Evolutionary conservation across 2,329 filamentous ascomycete species (phyloP).

Genomic region (Diaporthe aspalathi): DNA sequence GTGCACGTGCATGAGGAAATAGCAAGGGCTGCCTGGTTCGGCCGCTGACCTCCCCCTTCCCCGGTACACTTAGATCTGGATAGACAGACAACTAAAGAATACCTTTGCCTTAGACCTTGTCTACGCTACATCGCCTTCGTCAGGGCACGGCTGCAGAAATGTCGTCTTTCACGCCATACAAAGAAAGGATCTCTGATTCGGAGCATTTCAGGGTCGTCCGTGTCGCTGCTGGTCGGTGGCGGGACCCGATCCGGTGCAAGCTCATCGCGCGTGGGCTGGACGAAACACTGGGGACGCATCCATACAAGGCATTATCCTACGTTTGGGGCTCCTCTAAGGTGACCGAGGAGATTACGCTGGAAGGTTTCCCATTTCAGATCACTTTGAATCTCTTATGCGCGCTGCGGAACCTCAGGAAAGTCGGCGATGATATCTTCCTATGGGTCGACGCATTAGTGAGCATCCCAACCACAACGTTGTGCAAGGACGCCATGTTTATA

Average conservation of each 20-base stretch:
- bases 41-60: too few relatives aligned
- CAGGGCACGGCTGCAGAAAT: too few relatives aligned
- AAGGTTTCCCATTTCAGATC: neutral
- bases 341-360: neutral
- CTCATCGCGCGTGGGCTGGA: neutral
- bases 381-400: conserved; percentile 31
- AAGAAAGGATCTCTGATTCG: neutral
- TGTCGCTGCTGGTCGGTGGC: conserved; percentile 16
- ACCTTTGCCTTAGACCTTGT: too few relatives aligned
- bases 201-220: neutral
- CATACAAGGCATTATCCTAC: conserved; percentile 29
- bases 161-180: neutral
- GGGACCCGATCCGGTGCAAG: conserved; percentile 11
- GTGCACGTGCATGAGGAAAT: too few relatives aligned
- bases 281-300: neutral
- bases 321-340: neutral
- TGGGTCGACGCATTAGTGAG: conserved; percentile 31
- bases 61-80: too few relatives aligned
- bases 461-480: too few relatives aligned
- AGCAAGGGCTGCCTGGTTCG: too few relatives aligned
- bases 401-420: neutral
- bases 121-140: too few relatives aligned
- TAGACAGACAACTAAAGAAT: too few relatives aligned
- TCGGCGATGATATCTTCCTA: neutral
- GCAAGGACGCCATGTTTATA: neutral